A percentile compares a stretch with the other conserved stretches of the same genome.
These are phyloP conservation scores for Cyberlindnera xishuangbannaensis DNA, from an alignment of 805 yeast genomes.

Conservation along the genomic window DNA sequence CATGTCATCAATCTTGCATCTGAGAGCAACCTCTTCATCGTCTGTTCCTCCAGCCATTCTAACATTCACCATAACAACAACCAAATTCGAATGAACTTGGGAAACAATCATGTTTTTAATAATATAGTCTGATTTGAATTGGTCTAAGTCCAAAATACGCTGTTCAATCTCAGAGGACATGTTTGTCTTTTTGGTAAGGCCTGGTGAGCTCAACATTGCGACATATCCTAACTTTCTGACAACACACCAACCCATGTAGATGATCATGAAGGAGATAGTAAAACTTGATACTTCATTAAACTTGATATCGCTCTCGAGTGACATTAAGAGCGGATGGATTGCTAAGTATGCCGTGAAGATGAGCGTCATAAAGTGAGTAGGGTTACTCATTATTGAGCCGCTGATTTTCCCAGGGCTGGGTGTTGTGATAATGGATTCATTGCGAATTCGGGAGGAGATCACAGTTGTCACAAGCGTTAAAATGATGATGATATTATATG, in stretches of 20 bases:
- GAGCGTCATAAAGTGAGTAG: constrained; percentile 39
- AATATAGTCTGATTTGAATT: constrained; percentile 44
- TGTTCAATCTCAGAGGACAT: constrained; percentile 37
- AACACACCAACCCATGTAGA: constrained; percentile 46
- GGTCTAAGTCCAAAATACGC: constrained; percentile 41
- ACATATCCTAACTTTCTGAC: constrained; percentile 48
- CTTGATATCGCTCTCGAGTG: constrained; percentile 22
- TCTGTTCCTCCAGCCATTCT: constrained; percentile 64
- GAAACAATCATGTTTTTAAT: constrained; percentile 46
- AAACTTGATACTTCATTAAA: constrained; percentile 42
- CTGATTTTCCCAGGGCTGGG: constrained; percentile 5
- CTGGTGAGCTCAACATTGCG: constrained; percentile 49
- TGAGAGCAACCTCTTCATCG: constrained; percentile 57
- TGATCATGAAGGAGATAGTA: constrained; percentile 37
- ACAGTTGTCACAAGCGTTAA: constrained; percentile 27
- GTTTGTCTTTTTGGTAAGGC: constrained; percentile 32
- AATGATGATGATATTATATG: constrained; percentile 28
- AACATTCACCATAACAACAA: constrained; percentile 49
- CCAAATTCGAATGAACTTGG: constrained; percentile 56
- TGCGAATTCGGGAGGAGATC: constrained; percentile 25
- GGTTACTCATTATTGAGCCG: constrained; percentile 20
- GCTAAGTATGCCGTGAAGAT: constrained; percentile 35
- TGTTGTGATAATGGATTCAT: constrained; percentile 1
- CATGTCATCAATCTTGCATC: constrained; percentile 44
- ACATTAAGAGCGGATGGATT: constrained; percentile 30